Evolutionary conservation across 225 moss, liverwort and hornwort species (phyloP).

Genomic region (Physcomitrium patens): DNA sequence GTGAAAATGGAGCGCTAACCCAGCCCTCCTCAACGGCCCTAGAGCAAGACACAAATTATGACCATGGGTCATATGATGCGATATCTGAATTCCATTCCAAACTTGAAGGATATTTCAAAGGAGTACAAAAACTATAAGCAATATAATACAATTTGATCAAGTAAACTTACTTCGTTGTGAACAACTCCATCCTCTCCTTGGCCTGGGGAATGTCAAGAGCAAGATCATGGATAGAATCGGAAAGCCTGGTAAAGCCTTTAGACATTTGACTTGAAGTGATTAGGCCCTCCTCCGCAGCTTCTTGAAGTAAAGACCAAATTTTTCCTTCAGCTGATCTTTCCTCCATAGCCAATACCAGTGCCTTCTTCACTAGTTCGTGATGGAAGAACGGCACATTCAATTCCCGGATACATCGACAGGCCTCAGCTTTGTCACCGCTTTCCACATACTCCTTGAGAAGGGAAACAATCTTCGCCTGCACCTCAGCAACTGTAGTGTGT

Average conservation of each 20-base stretch:
- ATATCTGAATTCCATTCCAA: background rate
- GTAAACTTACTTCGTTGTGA: constrained; percentile 60
- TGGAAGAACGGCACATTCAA: constrained; percentile 96
- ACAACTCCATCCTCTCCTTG: constrained; percentile 65
- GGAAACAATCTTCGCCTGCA: constrained; percentile 82
- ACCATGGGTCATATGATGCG: background rate
- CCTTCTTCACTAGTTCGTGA: constrained; percentile 98
- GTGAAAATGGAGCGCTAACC: constrained; percentile 71
- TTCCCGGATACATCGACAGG: constrained; percentile 90
- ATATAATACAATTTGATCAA: no score
- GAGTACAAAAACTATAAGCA: no score
- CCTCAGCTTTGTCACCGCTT: constrained; percentile 91
- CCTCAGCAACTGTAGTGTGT: constrained; percentile 89
- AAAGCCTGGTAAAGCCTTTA: constrained; percentile 86
- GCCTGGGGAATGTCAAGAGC: constrained; percentile 92
- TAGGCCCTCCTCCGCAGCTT: constrained; percentile 93
- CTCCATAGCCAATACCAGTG: constrained; percentile 90
- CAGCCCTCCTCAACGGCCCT: constrained; percentile 85
- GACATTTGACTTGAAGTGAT: constrained; percentile 98
- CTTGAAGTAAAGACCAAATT: constrained; percentile 72
- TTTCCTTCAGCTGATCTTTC: constrained; percentile 73
- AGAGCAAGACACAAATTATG: constrained; percentile 13
- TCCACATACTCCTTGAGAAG: constrained; percentile 90
- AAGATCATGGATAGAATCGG: constrained; percentile 86
- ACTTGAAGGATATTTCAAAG: background rate